Conservation (phyloP, 176 grass and related monocot species). For the Musa beccarii region DNA sequence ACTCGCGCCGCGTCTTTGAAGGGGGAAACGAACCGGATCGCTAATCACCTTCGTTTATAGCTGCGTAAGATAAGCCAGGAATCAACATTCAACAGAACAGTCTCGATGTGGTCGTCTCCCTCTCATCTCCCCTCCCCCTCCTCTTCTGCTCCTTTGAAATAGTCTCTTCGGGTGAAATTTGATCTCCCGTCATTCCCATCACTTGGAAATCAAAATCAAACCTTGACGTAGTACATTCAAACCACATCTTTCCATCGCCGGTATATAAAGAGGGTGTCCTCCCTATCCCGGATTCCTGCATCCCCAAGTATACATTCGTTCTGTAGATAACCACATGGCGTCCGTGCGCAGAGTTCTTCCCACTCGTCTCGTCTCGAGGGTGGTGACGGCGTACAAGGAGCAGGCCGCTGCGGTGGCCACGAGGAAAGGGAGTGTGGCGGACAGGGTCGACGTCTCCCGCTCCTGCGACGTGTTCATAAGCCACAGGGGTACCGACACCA, state of each 20-base stretch:
- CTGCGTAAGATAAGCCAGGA: not conserved
- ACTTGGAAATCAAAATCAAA: constrained; percentile 7
- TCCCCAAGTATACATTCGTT: not conserved
- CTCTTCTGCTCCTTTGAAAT: not conserved
- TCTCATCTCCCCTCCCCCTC: not conserved
- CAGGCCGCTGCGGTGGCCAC: not conserved
- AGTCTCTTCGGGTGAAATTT: not conserved
- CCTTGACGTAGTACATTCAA: not conserved
- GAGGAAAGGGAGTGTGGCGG: not conserved
- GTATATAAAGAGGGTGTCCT: not conserved
- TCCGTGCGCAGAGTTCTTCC: not conserved
- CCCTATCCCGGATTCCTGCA: not conserved
- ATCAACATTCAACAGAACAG: not conserved
- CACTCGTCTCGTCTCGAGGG: not conserved
- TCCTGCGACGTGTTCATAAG: constrained; percentile 7
- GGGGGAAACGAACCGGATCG: not conserved
- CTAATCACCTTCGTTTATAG: no score
- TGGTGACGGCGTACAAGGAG: not conserved
- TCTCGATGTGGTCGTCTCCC: no score
- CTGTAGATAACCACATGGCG: not conserved
- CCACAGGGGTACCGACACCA: constrained; percentile 14
- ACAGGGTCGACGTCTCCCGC: not conserved
- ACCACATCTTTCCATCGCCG: not conserved
- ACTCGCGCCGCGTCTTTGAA: not conserved
- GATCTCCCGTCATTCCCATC: not conserved